A percentile compares a stretch with the other conserved stretches of the same genome.
These are phyloP conservation scores for Colletotrichum horii DNA, from an alignment of 2,329 filamentous ascomycete genomes.

Conservation along the genomic window DNA sequence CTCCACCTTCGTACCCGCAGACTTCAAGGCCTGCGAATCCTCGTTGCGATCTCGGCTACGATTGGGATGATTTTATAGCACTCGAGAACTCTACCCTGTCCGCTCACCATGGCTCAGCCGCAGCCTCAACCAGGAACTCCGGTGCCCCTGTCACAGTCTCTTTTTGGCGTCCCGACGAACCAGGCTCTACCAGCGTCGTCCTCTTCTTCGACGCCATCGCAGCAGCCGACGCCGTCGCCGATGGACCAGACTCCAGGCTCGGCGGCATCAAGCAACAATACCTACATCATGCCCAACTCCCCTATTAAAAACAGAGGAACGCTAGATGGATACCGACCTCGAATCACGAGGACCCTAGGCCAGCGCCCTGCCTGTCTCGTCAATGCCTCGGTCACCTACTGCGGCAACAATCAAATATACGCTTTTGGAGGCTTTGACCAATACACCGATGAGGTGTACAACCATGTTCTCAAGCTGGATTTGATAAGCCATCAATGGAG, in stretches of 20 bases:
- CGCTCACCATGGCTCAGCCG: conserved; percentile 42
- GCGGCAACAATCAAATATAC: conserved; percentile 96
- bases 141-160: conserved; percentile 44
- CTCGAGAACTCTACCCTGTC: not conserved
- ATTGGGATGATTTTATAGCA: conserved; percentile 17
- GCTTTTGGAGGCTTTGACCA: conserved; percentile 98
- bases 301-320: conserved; percentile 71
- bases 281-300: conserved; percentile 90
- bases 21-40: not conserved
- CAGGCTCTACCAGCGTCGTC: conserved; percentile 27
- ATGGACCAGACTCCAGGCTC: conserved; percentile 50
- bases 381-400: conserved; percentile 98
- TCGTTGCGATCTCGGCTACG: not conserved
- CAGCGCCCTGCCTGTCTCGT: conserved; percentile 92
- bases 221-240: conserved; percentile 29
- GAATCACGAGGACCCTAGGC: conserved; percentile 78
- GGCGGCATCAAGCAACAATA: conserved; percentile 69
- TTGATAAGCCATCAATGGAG: conserved; percentile 90
- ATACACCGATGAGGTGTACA: conserved; percentile 98
- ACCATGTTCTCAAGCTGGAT: conserved; percentile 91
- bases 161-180: conserved; percentile 50
- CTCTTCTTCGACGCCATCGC: conserved; percentile 31
- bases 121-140: conserved; percentile 44
- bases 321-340: conserved; percentile 81
- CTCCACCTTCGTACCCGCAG: not conserved